Percentiles rank a stretch among this genome's conserved stretches.
These are phyloP conservation scores for Pestalotiopsis sp. DNA, from an alignment of 2,329 filamentous ascomycete genomes.

Conservation along the genomic window DNA sequence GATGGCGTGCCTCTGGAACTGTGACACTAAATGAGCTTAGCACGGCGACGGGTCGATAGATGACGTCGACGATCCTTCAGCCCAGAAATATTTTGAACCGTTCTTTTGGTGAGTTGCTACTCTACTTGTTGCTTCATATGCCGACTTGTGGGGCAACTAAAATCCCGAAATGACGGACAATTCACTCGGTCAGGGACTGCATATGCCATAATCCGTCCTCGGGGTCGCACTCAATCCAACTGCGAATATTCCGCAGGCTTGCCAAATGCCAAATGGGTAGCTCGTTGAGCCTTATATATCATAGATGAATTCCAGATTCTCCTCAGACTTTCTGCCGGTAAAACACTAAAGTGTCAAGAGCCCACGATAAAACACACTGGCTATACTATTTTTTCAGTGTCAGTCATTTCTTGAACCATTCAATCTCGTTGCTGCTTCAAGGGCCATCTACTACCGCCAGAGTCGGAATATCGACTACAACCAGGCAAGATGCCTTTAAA, in stretches of 20 bases:
- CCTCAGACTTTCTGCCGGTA: neutral
- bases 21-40: neutral
- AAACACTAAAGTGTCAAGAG: too few species aligned
- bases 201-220: neutral
- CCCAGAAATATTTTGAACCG: neutral
- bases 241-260: neutral
- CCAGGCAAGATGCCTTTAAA: conserved; percentile 5
- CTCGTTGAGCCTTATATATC: neutral
- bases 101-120: neutral
- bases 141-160: neutral
- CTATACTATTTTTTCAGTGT: too few species aligned
- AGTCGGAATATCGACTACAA: neutral
- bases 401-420: neutral
- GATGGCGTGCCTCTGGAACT: neutral
- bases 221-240: neutral
- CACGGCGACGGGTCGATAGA: neutral
- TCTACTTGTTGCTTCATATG: neutral
- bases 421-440: neutral
- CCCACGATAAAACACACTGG: too few species aligned
- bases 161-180: neutral
- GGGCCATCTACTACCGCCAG: too few species aligned
- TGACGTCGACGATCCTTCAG: neutral
- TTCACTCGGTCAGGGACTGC: neutral
- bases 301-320: neutral
- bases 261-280: neutral